Base-by-base conservation (phyloP, 2,329 filamentous ascomycete genomes). In the Calonectria pauciramosa region DNA sequence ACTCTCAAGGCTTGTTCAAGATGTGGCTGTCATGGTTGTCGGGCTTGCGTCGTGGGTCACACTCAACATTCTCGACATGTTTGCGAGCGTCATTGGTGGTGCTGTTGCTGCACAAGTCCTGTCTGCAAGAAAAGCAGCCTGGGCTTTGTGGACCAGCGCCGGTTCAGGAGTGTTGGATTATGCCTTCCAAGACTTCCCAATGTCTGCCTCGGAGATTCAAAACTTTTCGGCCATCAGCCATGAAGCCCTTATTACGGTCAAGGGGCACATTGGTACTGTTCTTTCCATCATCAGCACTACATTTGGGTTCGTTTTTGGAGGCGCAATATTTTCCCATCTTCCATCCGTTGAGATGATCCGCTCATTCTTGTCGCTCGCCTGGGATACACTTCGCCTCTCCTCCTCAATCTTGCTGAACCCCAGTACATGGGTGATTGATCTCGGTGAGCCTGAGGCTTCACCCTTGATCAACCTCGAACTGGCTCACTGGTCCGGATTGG, bases 211-310 rank as follows among this genome's bases (percentile, higher is more conserved):
- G 2, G 94, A 96, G 81, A 91, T 96, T 70, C 93, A 93, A 66
- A 92, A 93, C 80, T 96, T 96, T 80, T 96, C 94, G 0, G 92
- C 94, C 56, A 87, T 94, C 78, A 95, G 94, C 72, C 94, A 96
- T 80, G 91, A 93, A 73, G 93, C 94, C 11, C 86, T 96, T 41
- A 86, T 91, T 51, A 84, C 87, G 5, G 87, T 95, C 72, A 92
- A 94, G 81, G 85, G 85, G 38, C 86, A 90, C 38, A 83, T 93
- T 36, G 81, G 83, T 5, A 78, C 83, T 14, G 80, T 87, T 0
- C 79, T 90, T 9, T 82, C 85, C 2, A 80, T 84, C 7, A 68
- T 89, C 1, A 87, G 86, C 26, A 77, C 81, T 6, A 73, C 83
- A 0, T 51, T 89, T 1, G 82, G 86, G 7, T 89, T 90, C 51